Base-by-base conservation (phyloP, 2,329 filamentous ascomycete species). In the Exophiala aquamarina region DNA sequence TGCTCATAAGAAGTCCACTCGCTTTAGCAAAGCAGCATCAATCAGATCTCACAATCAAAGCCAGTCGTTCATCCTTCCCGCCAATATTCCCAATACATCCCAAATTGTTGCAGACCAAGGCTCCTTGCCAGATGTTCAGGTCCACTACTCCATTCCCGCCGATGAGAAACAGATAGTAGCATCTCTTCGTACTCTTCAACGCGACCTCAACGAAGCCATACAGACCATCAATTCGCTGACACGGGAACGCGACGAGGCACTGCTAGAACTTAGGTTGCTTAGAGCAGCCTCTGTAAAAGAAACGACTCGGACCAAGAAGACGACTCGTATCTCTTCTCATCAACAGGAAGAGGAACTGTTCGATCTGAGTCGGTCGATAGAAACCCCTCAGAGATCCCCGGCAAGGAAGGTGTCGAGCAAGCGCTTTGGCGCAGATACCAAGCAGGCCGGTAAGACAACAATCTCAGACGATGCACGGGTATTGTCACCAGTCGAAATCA, bases 161-260 rank as follows among this genome's bases (percentile, higher is more conserved):
- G 57, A 59, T 23, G 57, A 59, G 49, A 59, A 59, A 47, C 55
- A 59, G 42, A 59, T 59, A n/a, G 51, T 59, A 14, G 57, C 55
- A n/a, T 59, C 57, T 26, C 45, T 59, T 9, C 47, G 57, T n/a
- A 53, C 47, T 9, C 54, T 59, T 2, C 57, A 59, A 44, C 50
- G 55, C 36, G 54, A 59, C 38, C 51, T 59, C 36, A 51, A 52
- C 21, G 52, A 56, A 52, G 57, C 57, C 20, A 52, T 59, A 42
- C 48, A 56, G 23, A 57, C 50, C 33, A 59, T 59, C 41, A 49
- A 54, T 38, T 52, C 46, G 29, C 39, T 59, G 21, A 58, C 55
- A 20, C 45, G 53, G 29, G 57, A 59, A 44, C 57, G 57, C 13
- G 57, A 59, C 35, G 53, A 56, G 18, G 57, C 57, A 4, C 39